Evolutionary conservation across 2,329 filamentous ascomycete genomes (phyloP).

Genomic region (Plenodomus biglobosus): DNA sequence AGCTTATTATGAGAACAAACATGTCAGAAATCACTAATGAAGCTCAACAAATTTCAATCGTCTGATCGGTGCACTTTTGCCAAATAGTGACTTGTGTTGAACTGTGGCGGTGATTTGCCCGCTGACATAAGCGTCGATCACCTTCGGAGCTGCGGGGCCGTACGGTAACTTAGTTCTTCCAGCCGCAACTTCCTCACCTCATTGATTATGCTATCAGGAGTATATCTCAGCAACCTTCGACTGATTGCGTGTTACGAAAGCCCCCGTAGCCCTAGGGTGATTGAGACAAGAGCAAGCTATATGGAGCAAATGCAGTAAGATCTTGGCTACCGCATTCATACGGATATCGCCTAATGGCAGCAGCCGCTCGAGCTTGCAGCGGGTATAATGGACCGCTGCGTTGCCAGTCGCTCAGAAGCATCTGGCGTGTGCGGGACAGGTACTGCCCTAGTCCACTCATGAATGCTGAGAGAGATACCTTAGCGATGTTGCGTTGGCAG

Average conservation of each 20-base stretch:
- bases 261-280: background rate
- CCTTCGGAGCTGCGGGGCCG: background rate
- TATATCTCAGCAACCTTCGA: background rate
- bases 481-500: conserved; percentile 9
- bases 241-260: background rate
- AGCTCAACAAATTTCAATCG: too few species aligned
- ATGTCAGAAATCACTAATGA: too few species aligned
- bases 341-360: background rate
- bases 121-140: background rate
- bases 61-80: background rate
- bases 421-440: conserved; percentile 11
- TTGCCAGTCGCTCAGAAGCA: conserved; percentile 8
- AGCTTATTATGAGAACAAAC: too few species aligned
- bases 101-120: background rate
- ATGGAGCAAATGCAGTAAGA: background rate
- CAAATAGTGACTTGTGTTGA: background rate
- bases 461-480: conserved; percentile 8
- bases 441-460: conserved; percentile 5
- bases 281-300: background rate
- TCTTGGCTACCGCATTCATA: background rate
- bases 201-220: background rate
- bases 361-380: conserved; percentile 8
- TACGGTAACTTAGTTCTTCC: background rate
- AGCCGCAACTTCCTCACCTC: background rate
- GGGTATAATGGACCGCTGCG: conserved; percentile 13